Percentiles rank a stretch among this genome's conserved stretches.
Conservation (phyloP, 495 filamentous ascomycete genomes). For the Penicillium coprophilum region DNA sequence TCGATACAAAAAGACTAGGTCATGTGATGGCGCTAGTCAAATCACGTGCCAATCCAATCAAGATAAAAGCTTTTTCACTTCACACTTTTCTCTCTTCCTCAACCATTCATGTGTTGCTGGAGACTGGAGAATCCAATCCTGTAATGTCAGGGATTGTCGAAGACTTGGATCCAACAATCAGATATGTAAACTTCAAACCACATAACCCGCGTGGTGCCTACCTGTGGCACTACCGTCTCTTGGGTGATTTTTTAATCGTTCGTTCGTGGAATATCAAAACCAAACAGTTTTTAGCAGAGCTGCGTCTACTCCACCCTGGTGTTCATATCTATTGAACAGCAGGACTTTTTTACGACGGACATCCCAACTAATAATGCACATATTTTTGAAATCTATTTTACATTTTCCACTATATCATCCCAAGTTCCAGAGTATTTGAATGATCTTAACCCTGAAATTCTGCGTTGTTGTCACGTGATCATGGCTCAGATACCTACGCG, state of each 20-base stretch:
- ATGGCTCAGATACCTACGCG: too few species aligned
- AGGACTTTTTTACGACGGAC: constrained; percentile 56
- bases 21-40: constrained; percentile 20
- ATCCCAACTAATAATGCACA: constrained; percentile 20
- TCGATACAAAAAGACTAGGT: constrained; percentile 17
- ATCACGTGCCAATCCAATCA: neutral
- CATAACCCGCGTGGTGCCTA: constrained; percentile 47
- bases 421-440: too few species aligned
- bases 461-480: neutral
- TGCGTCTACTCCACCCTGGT: constrained; percentile 58
- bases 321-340: constrained; percentile 43
- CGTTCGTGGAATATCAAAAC: constrained; percentile 57
- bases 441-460: too few species aligned
- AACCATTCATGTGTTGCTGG: neutral
- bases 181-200: constrained; percentile 29
- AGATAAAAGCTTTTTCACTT: constrained; percentile 6
- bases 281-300: constrained; percentile 56
- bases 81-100: neutral
- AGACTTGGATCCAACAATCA: neutral
- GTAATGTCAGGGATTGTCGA: constrained; percentile 11
- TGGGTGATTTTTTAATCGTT: constrained; percentile 46
- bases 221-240: constrained; percentile 41
- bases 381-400: neutral
- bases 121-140: constrained; percentile 4
- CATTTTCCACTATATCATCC: too few species aligned